Evolutionary conservation across 2,329 filamentous ascomycete species (phyloP).

Genomic region (Tolypocladium tropicale): DNA sequence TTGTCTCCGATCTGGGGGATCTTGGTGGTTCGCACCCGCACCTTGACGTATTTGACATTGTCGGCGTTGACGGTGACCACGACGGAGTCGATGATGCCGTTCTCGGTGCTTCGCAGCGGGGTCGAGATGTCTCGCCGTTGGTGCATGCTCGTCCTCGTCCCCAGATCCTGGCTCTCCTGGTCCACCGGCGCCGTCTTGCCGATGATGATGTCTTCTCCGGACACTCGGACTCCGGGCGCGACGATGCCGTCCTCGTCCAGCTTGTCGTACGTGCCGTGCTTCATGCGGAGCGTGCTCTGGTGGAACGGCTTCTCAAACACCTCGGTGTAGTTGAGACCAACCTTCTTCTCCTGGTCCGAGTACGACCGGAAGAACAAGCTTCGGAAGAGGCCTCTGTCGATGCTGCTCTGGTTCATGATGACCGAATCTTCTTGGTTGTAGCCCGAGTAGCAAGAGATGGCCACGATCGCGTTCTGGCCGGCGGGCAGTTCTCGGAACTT

Average conservation of each 20-base stretch:
- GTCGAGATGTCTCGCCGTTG: constrained; percentile 94
- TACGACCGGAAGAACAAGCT: constrained; percentile 98
- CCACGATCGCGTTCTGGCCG: constrained; percentile 96
- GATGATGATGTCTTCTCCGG: constrained; percentile 97
- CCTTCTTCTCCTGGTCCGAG: constrained; percentile 91
- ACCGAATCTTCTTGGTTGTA: constrained; percentile 99
- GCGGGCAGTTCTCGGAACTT: constrained; percentile 96
- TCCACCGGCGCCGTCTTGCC: constrained; percentile 96
- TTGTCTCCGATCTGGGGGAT: constrained; percentile 98
- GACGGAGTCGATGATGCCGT: constrained; percentile 90
- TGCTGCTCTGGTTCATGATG: constrained; percentile 99
- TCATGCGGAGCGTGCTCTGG: constrained; percentile 78
- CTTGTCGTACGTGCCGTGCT: constrained; percentile 95
- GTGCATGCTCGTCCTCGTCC: constrained; percentile 81
- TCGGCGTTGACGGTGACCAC: constrained; percentile 91
- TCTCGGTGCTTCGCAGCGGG: constrained; percentile 88
- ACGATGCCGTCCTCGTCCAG: constrained; percentile 94
- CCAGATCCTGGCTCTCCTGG: constrained; percentile 85
- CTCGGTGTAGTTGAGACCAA: constrained; percentile 88
- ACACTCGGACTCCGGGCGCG: constrained; percentile 85
- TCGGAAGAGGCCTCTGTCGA: constrained; percentile 92
- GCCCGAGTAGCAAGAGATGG: constrained; percentile 92
- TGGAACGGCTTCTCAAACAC: constrained; percentile 92
- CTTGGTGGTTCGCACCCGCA: constrained; percentile 94
- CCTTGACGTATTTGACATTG: constrained; percentile 91